Conservation (phyloP, 805 yeast species). For the Cyberlindnera suaveolens region DNA sequence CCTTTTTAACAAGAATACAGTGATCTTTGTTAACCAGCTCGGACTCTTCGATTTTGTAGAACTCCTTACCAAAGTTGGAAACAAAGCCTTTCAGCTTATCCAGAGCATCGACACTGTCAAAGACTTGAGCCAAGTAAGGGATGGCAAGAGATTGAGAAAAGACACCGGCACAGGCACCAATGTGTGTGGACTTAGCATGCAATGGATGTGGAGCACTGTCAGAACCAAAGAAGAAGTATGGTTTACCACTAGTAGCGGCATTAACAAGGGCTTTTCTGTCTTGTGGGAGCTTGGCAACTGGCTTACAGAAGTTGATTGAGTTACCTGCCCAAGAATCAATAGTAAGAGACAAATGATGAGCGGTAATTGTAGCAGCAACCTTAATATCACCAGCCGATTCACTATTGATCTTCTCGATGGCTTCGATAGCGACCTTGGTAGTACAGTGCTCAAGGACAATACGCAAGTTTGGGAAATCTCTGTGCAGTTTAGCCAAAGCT, state of each 20-base stretch:
- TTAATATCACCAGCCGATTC: conserved; percentile 34
- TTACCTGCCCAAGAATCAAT: conserved; percentile 97
- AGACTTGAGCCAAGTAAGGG: conserved; percentile 80
- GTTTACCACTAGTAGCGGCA: conserved; percentile 89
- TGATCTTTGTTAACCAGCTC: conserved; percentile 41
- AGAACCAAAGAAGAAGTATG: conserved; percentile 93
- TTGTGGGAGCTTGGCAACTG: conserved; percentile 88
- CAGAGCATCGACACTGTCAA: conserved; percentile 59
- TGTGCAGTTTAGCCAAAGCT: conserved; percentile 70
- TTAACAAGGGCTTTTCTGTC: conserved; percentile 75
- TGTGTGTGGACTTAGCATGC: conserved; percentile 65
- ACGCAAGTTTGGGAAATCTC: conserved; percentile 77
- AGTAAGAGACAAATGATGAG: conserved; percentile 86
- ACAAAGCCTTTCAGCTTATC: conserved; percentile 71
- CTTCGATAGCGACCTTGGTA: conserved; percentile 78
- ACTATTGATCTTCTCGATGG: conserved; percentile 60
- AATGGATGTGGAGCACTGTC: conserved; percentile 98
- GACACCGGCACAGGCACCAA: conserved; percentile 97
- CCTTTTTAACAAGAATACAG: conserved; percentile 49
- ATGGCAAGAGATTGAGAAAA: conserved; percentile 82
- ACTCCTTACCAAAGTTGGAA: conserved; percentile 61
- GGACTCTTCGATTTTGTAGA: conserved; percentile 53
- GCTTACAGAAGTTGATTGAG: conserved; percentile 93
- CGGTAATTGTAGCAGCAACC: conserved; percentile 92
- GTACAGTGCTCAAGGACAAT: conserved; percentile 95